Evolutionary conservation across 805 yeast genomes (phyloP).

Genomic region (Metschnikowia kofuensis): DNA sequence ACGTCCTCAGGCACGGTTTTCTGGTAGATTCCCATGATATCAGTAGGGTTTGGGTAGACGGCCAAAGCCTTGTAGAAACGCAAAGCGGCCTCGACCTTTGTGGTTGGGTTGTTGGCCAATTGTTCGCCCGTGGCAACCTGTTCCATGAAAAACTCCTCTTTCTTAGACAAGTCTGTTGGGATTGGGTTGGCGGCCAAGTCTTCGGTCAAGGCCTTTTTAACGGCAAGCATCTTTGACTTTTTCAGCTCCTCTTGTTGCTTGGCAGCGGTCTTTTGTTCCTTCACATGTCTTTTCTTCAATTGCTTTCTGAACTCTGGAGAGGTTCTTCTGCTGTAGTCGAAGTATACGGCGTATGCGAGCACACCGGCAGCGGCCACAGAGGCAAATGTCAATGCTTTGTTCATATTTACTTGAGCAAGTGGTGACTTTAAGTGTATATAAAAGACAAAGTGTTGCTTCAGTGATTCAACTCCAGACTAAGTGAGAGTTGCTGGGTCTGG

Average conservation of each 20-base stretch:
- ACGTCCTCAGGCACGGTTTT: conserved; percentile 80
- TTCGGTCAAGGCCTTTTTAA: conserved; percentile 58
- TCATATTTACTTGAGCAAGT: conserved; percentile 18
- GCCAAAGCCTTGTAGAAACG: conserved; percentile 90
- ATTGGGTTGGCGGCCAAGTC: conserved; percentile 72
- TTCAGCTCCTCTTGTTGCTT: conserved; percentile 54
- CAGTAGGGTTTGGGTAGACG: conserved; percentile 93
- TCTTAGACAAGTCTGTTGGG: conserved; percentile 64
- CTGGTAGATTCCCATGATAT: conserved; percentile 84
- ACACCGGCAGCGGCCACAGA: conserved; percentile 52
- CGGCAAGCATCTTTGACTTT: conserved; percentile 55
- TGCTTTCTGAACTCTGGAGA: conserved; percentile 77
- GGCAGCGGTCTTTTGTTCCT: conserved; percentile 57
- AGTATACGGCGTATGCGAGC: conserved; percentile 78
- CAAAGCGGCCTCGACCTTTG: conserved; percentile 80
- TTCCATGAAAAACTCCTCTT: conserved; percentile 76
- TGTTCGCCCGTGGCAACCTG: conserved; percentile 87
- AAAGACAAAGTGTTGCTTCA: neutral
- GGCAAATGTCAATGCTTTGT: conserved; percentile 30
- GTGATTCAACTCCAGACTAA: neutral
- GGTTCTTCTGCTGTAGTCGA: conserved; percentile 88
- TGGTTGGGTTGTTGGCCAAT: conserved; percentile 60
- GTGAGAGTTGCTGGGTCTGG: neutral
- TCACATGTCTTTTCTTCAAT: conserved; percentile 60
- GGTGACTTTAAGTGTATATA: neutral